phyloP scores from a whole-genome alignment of 192 early-diverging fungal genomes.

The Fimicolochytrium jonesii region DNA sequence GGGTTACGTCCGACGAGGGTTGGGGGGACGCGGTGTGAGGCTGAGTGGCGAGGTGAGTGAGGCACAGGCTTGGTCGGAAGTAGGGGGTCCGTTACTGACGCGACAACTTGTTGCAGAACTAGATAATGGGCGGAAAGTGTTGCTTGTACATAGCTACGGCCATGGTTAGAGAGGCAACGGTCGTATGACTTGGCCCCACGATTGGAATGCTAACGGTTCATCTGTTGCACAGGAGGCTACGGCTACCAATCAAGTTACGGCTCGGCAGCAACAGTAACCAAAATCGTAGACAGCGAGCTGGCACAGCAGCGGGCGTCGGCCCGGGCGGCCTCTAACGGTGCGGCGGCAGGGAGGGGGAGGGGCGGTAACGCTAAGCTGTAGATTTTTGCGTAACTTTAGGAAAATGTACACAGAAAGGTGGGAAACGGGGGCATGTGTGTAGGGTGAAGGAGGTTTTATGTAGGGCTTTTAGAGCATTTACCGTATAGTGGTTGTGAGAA shows the following conservation, averaged over 20 bases:
- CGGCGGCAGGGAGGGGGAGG: too few species aligned
- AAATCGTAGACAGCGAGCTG: neutral
- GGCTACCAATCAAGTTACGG: slow-evolving; percentile 30
- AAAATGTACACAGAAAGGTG: too few species aligned
- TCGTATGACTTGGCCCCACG: slow-evolving; percentile 23
- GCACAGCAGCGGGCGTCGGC: neutral
- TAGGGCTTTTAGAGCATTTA: too few species aligned
- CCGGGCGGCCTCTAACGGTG: neutral
- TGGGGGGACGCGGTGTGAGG: slow-evolving; percentile 42
- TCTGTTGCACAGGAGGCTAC: slow-evolving; percentile 21
- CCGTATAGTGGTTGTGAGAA: too few species aligned
- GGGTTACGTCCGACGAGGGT: slow-evolving; percentile 43
- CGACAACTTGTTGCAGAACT: slow-evolving; percentile 5
- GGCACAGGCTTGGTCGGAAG: neutral
- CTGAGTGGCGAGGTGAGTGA: slow-evolving; percentile 7
- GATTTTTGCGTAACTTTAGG: too few species aligned
- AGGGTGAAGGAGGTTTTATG: too few species aligned
- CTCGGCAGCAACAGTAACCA: slow-evolving; percentile 26
- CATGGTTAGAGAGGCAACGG: slow-evolving; percentile 48
- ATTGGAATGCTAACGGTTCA: slow-evolving; percentile 13
- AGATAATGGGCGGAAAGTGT: slow-evolving; percentile 22
- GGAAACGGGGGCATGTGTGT: too few species aligned
- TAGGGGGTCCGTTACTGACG: too few species aligned
- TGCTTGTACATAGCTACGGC: slow-evolving; percentile 48
- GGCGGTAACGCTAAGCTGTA: too few species aligned